Evolutionary conservation across 768 basidiomycete species (phyloP).

Genomic region (Psilocybe azurescens): DNA sequence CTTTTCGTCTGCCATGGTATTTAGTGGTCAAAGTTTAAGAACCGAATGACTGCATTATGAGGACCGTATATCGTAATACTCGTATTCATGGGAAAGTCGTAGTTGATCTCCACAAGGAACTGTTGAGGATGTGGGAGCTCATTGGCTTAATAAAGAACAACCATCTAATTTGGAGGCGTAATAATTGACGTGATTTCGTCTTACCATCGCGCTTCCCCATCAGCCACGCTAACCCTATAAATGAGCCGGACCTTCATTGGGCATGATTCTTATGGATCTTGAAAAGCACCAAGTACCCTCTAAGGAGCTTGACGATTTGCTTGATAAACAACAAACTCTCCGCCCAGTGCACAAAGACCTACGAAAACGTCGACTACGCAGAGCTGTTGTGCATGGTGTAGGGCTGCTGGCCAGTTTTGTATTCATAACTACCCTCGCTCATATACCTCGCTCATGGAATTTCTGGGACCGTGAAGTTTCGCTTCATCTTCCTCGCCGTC

Average conservation of each 20-base stretch:
- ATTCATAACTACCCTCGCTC: slow-evolving; percentile 7
- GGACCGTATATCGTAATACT: slow-evolving; percentile 4
- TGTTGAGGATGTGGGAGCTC: neutral
- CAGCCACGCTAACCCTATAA: neutral
- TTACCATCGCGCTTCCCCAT: neutral
- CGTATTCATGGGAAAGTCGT: neutral
- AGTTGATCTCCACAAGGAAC: neutral
- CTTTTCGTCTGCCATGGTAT: slow-evolving; percentile 6
- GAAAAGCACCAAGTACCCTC: slow-evolving; percentile 24
- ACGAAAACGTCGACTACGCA: slow-evolving; percentile 9
- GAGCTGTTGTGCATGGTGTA: slow-evolving; percentile 1
- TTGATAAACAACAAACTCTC: neutral
- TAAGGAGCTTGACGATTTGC: slow-evolving; percentile 11
- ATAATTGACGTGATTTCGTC: slow-evolving; percentile 4
- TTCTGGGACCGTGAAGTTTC: slow-evolving; percentile 3
- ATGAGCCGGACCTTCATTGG: neutral
- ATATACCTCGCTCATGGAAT: slow-evolving; percentile 5
- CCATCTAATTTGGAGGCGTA: neutral
- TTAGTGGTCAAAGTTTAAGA: neutral
- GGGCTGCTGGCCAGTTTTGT: slow-evolving; percentile 11
- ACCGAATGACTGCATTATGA: neutral
- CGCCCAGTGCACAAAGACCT: neutral
- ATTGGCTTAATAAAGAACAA: neutral
- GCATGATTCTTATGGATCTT: slow-evolving; percentile 29
- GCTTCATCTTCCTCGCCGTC: slow-evolving; percentile 21